Percentiles rank a stretch among this genome's conserved stretches.
phyloP scores from a whole-genome alignment of 495 filamentous ascomycete species.

The Lasiosphaeria hispida region DNA sequence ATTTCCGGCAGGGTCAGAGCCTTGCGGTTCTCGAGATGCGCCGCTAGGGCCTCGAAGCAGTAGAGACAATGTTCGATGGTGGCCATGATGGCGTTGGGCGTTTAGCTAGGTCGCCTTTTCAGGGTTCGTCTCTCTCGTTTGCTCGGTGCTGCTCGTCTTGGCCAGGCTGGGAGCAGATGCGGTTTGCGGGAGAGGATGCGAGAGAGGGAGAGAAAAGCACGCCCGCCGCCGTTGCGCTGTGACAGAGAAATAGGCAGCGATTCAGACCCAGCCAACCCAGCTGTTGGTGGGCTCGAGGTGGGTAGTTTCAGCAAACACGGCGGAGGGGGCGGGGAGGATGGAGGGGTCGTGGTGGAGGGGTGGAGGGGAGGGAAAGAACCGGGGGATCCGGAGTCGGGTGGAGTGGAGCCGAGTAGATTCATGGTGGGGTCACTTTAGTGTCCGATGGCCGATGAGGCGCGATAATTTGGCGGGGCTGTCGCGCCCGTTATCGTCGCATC shows the following conservation, averaged over 20 bases:
- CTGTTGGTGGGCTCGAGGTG: not conserved
- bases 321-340: not conserved
- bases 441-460: not conserved
- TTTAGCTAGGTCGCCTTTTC: not conserved
- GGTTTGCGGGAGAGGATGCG: not conserved
- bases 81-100: conserved; percentile 60
- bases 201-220: not conserved
- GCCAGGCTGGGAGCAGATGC: not conserved
- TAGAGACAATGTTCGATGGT: conserved; percentile 78
- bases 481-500: not conserved
- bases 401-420: not conserved
- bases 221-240: not conserved
- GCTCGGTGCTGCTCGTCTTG: not conserved
- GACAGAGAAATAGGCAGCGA: conserved; percentile 1
- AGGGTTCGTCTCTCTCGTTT: too few relatives aligned
- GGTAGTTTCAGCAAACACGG: not conserved
- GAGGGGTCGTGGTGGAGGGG: not conserved
- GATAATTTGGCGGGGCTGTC: not conserved
- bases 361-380: conserved; percentile 7
- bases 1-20: conserved; percentile 59
- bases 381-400: not conserved
- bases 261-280: conserved; percentile 9
- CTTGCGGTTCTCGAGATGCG: conserved; percentile 44
- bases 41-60: conserved; percentile 81
- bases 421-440: not conserved